Base-by-base conservation (phyloP, 441 rosid genomes). In the Hypseocharis bilobata region DNA sequence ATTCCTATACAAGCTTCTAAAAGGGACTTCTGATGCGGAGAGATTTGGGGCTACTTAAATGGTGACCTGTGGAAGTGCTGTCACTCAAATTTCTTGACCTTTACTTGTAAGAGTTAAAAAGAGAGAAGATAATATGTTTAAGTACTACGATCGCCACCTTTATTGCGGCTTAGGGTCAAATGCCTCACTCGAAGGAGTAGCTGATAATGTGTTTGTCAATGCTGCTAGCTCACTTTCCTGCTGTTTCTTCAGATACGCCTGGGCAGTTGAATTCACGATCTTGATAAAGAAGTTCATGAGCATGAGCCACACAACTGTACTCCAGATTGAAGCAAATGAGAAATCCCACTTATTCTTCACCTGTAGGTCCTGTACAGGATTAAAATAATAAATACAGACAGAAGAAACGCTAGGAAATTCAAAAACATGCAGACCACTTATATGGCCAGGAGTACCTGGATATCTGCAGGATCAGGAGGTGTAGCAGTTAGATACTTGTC, bases 261-360 rank as follows among this genome's bases (percentile, higher is more conserved):
- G 92, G 2, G 99, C 97, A 22, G 96, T 88, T 65, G 95, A 75
- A 34, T 81, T 93, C 77, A 93, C 88, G 27, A 91, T 86, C 85
- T 87, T 92, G 60, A 81, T 72, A 69, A 88, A 91, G 89, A 91
- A 93, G 82, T 92, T 89, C 69, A 92, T 59, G 54, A 92, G 98
- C 98, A 92, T 88, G 62, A 93, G 89, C 97, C 96, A 93, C 34
- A 93, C 99, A 0, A 88, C 70, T 3, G 88, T 76, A 56, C 88
- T 93, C 99, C 99, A 93, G 64, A 89, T 62, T n/a, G 89, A 78
- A 29, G 96, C 80, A 69, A 89, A 78, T 1, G 97, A 93, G 63
- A 93, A 76, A 71, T 85, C 89, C 93, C 95, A 91, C 66, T 84
- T 87, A 25, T 28, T 52, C 68, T 85, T 88, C 27, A 66, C 86